phyloP scores from a whole-genome alignment of 768 basidiomycete genomes.

The Tulasnella sp. region DNA sequence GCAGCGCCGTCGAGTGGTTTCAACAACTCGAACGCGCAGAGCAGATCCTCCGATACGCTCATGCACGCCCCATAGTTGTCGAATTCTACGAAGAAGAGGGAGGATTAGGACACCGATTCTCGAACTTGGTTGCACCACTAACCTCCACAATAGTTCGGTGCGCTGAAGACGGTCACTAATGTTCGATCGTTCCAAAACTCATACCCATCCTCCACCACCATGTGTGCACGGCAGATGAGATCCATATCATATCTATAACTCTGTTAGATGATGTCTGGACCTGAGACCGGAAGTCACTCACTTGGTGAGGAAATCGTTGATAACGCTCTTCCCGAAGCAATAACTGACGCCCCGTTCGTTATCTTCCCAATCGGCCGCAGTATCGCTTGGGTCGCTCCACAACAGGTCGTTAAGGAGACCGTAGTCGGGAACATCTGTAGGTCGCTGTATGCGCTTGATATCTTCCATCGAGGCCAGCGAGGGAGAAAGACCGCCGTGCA shows the following conservation, averaged over 20 bases:
- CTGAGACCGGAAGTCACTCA: constrained; percentile 3
- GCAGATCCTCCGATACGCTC: constrained; percentile 93
- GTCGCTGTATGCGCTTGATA: constrained; percentile 93
- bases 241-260: constrained; percentile 98
- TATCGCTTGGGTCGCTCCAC: constrained; percentile 98
- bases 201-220: constrained; percentile 99
- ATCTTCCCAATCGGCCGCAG: constrained; percentile 97
- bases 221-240: constrained; percentile 97
- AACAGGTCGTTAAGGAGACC: constrained; percentile 92
- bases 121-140: constrained; percentile 19
- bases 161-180: constrained; percentile 95
- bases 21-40: constrained; percentile 94
- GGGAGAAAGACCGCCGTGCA: constrained; percentile 90
- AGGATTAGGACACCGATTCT: background rate
- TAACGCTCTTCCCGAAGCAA: constrained; percentile 96
- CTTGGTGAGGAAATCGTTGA: constrained; percentile 79
- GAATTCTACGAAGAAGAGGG: constrained; percentile 46
- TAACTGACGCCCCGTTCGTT: constrained; percentile 98
- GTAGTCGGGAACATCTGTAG: constrained; percentile 97
- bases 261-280: background rate
- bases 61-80: constrained; percentile 94
- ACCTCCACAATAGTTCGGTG: constrained; percentile 96
- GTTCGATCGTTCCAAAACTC: constrained; percentile 99
- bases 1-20: constrained; percentile 93
- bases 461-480: constrained; percentile 95